Percentiles rank a stretch among this genome's conserved stretches.
phyloP scores from a whole-genome alignment of 228 moss, liverwort and hornwort species.

The Sphagnum fallax region DNA sequence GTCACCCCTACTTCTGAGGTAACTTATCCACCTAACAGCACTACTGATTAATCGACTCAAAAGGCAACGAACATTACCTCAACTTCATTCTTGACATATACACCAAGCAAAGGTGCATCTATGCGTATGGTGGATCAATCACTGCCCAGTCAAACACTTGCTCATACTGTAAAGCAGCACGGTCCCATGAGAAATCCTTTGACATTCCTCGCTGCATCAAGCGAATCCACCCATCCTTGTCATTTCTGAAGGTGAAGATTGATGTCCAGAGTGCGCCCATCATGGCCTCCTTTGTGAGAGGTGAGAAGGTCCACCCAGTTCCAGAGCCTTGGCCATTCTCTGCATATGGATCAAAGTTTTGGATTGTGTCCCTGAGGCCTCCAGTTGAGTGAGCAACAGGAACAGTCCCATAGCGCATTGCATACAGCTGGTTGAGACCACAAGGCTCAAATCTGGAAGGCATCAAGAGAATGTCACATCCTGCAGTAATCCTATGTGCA shows the following conservation, averaged over 20 bases:
- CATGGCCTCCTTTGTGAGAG: slow-evolving; percentile 73
- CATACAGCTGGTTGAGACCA: slow-evolving; percentile 94
- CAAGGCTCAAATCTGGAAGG: slow-evolving; percentile 97
- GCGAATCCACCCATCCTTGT: slow-evolving; percentile 55
- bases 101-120: neutral
- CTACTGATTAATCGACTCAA: too few relatives aligned
- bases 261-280: slow-evolving; percentile 67
- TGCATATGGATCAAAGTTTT: slow-evolving; percentile 55
- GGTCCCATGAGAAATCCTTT: slow-evolving; percentile 89
- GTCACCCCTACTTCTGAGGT: too few relatives aligned
- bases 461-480: slow-evolving; percentile 93
- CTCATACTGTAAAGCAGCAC: slow-evolving; percentile 90
- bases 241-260: slow-evolving; percentile 59
- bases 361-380: slow-evolving; percentile 83
- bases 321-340: slow-evolving; percentile 57
- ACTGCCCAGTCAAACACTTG: slow-evolving; percentile 98
- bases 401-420: slow-evolving; percentile 92
- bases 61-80: too few relatives aligned
- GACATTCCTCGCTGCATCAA: slow-evolving; percentile 77
- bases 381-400: slow-evolving; percentile 93
- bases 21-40: too few relatives aligned
- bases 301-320: slow-evolving; percentile 92
- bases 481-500: slow-evolving; percentile 91
- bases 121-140: slow-evolving; percentile 88
- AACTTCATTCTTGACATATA: too few relatives aligned